These are phyloP conservation scores for Amanita fuliginea DNA, from an alignment of 768 basidiomycete genomes.

Conservation along the genomic window DNA sequence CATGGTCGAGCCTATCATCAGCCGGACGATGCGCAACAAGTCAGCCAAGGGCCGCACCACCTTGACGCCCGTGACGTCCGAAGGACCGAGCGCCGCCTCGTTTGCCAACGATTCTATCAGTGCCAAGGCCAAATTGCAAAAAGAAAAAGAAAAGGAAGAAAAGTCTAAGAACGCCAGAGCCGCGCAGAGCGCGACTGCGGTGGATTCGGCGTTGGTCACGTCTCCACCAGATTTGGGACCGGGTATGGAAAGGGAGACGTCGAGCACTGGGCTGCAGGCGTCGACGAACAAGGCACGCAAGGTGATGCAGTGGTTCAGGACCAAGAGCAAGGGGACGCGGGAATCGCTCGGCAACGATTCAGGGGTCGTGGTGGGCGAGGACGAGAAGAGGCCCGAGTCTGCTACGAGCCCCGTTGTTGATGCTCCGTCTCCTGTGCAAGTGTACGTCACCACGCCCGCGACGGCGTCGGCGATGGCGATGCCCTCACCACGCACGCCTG, in stretches of 20 bases:
- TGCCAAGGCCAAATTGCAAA: slow-evolving; percentile 6
- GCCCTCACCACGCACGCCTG: slow-evolving; percentile 11
- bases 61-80: slow-evolving; percentile 17
- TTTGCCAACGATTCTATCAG: background rate
- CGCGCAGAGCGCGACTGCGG: background rate
- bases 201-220: slow-evolving; percentile 8
- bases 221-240: slow-evolving; percentile 12
- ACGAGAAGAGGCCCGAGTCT: slow-evolving; percentile 11
- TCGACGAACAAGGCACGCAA: slow-evolving; percentile 84
- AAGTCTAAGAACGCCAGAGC: slow-evolving; percentile 8
- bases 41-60: slow-evolving; percentile 21
- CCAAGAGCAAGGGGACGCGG: slow-evolving; percentile 41
- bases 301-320: slow-evolving; percentile 98
- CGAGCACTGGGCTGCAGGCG: slow-evolving; percentile 37
- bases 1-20: slow-evolving; percentile 67
- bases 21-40: slow-evolving; percentile 38
- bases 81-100: slow-evolving; percentile 8
- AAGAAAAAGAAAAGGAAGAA: slow-evolving; percentile 18
- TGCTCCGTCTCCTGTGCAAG: slow-evolving; percentile 21
- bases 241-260: slow-evolving; percentile 12
- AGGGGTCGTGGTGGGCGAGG: background rate
- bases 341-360: slow-evolving; percentile 23
- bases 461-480: slow-evolving; percentile 1
- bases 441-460: slow-evolving; percentile 28
- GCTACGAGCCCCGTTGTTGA: background rate